Evolutionary conservation across 768 basidiomycete species (phyloP), one percentile per base, ranked within the genome.

Genomic region (Suillus spraguei): DNA sequence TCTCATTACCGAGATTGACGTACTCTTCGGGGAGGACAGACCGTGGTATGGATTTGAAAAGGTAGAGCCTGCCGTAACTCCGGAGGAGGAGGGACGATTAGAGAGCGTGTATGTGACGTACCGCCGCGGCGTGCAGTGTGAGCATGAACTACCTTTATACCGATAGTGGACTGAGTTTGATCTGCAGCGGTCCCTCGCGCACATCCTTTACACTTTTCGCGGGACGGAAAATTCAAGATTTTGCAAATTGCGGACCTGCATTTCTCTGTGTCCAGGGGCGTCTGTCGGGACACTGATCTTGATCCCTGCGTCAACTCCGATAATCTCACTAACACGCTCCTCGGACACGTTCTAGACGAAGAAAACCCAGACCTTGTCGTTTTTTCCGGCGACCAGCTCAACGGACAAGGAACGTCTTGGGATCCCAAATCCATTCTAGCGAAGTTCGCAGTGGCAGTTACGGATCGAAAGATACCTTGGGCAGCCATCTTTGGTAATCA

Each of bases 401-500:
- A 97, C 67, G 96, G 95, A 0, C 95, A 98, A 74, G 84, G 85
- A 10, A 91, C 92, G 0, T 87, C 90, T 0, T 99, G 95, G 92
- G 95, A 97, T 65, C 82, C 93, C 1, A 87, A 88, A 69, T 91
- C 90, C 4, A 90, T 97, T 4, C 78, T 98, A 8, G 90, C 95
- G 16, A 49, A 49, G 24, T 49, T 49, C 16, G 49, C 49, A 0
- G 81, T 80, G 36, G 86, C 87, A 0, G 92, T 92, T 6, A 90
- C 89, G 16, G 85, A 88, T 14, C 84, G 88, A 54, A 76, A 82
- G 24, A 90, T 97, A 42, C 92, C 96, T 0, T 99, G 96, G 96
- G 87, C 94, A 4, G 90, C 88, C 0, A 84, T 98, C 3, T 96
- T 98, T 74, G 97, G 97, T 1, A 98, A 99, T 71, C 97, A 99